Base-by-base conservation (phyloP, 108 stramenopile genomes). In the Chaetoceros tenuissimus region DNA sequence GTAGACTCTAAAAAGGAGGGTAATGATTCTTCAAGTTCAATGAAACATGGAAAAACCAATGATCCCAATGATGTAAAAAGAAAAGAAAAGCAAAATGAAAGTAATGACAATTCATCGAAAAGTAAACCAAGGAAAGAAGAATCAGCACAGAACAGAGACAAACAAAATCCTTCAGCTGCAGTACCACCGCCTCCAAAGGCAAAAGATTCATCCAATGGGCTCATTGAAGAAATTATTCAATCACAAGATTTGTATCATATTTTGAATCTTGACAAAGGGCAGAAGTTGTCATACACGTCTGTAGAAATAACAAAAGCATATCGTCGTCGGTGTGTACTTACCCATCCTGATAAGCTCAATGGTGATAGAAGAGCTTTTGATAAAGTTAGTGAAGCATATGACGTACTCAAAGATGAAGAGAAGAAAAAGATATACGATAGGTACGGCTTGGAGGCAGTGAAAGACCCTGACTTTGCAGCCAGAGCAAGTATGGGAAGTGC, bases 331-430 rank as follows among this genome's bases (percentile, higher is more conserved):
- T 83, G 88, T 24, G 75, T 95, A 7, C 62, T 75, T 51, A 94
- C 91, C 8, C 97, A 98, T 57, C 95, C 97, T 1, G 97, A 98
- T 69, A 98, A 98, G 72, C 19, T 59, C 22, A 81, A 85, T 31
- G 74, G 73, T 31, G 82, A 85, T 63, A 69, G 87, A 46, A 30
- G 72, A 13, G 87, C 81, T 25, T 97, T 99, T 68, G 94, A 97
- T 62, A 86, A 94, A 46, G 92, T 97, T 17, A 70, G 83, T 16
- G 82, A 94, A 64, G 96, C 96, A 13, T 97, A 96, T 69, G 96
- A 96, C 43, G 85, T 99, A 0, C 59, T 99, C n/a, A 74, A 82
- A 44, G 95, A 92, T 79, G 76, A 82, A 27, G 73, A 66, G 16
- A 96, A 95, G 68, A 81, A 94, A 1, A 68, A 77, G 17, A n/a